These are phyloP conservation scores for Agrostemma githago DNA, from an alignment of 148 eudicot species.

Conservation along the genomic window DNA sequence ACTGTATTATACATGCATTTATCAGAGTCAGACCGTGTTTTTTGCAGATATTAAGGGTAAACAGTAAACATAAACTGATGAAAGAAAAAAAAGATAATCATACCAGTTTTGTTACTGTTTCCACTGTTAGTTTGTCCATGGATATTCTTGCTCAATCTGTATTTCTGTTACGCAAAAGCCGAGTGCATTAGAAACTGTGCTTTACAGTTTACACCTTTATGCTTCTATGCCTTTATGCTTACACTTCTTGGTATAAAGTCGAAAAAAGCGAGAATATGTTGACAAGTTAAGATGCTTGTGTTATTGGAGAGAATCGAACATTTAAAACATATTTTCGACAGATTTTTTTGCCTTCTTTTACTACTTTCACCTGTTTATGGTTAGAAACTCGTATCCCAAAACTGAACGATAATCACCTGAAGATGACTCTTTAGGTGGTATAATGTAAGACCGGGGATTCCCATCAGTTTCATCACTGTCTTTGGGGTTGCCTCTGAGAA, in stretches of 20 bases:
- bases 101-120: constrained; percentile 57
- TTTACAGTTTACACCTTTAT: background rate
- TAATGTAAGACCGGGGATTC: constrained; percentile 83
- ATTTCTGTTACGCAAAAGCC: constrained; percentile 52
- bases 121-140: constrained; percentile 59
- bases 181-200: constrained; percentile 12
- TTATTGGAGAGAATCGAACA: background rate
- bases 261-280: constrained; percentile 8
- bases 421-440: constrained; percentile 96
- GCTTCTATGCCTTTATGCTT: background rate
- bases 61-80: background rate
- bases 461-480: constrained; percentile 89
- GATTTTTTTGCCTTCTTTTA: background rate
- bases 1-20: constrained; percentile 21
- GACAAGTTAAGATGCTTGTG: background rate
- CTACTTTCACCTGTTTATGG: background rate
- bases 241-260: constrained; percentile 3
- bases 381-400: background rate
- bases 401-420: constrained; percentile 46
- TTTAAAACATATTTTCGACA: background rate
- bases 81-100: constrained; percentile 15
- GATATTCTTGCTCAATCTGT: constrained; percentile 83
- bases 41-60: background rate
- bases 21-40: constrained; percentile 9
- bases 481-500: constrained; percentile 92